Conservation (phyloP, 2,329 filamentous ascomycete genomes). For the Hypoxylon sp. region DNA sequence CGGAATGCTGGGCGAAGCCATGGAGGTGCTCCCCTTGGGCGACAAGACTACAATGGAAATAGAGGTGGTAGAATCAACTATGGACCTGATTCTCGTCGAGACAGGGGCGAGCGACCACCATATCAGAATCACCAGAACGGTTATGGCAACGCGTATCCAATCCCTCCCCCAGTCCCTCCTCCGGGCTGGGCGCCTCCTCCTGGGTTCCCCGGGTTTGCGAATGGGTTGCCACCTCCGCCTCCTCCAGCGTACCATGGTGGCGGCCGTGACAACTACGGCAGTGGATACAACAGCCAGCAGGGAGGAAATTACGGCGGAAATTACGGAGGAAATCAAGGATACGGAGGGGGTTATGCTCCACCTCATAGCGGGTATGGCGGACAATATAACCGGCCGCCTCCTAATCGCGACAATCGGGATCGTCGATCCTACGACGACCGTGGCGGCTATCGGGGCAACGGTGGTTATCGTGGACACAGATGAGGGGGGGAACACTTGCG, state of each 20-base stretch:
- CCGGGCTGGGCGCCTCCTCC: constrained; percentile 51
- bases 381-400: constrained; percentile 40
- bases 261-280: constrained; percentile 39
- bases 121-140: constrained; percentile 49
- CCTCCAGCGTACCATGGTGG: constrained; percentile 43
- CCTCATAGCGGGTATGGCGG: constrained; percentile 38
- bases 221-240: constrained; percentile 51
- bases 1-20: constrained; percentile 72
- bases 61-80: constrained; percentile 46
- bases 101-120: constrained; percentile 36
- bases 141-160: constrained; percentile 41
- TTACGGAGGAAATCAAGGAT: constrained; percentile 38
- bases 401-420: constrained; percentile 37
- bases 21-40: constrained; percentile 70
- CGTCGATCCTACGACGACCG: constrained; percentile 41
- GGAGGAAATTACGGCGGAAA: constrained; percentile 35
- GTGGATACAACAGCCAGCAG: constrained; percentile 28
- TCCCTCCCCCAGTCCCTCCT: constrained; percentile 43
- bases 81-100: constrained; percentile 45
- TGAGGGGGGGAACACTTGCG: constrained; percentile 8
- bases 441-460: constrained; percentile 38
- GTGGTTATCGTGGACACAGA: constrained; percentile 30
- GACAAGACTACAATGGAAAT: constrained; percentile 40
- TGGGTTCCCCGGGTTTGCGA: constrained; percentile 49
- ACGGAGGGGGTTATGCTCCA: constrained; percentile 37